Conservation (phyloP, 176 grass and related monocot genomes). For the Triticum monococcum region DNA sequence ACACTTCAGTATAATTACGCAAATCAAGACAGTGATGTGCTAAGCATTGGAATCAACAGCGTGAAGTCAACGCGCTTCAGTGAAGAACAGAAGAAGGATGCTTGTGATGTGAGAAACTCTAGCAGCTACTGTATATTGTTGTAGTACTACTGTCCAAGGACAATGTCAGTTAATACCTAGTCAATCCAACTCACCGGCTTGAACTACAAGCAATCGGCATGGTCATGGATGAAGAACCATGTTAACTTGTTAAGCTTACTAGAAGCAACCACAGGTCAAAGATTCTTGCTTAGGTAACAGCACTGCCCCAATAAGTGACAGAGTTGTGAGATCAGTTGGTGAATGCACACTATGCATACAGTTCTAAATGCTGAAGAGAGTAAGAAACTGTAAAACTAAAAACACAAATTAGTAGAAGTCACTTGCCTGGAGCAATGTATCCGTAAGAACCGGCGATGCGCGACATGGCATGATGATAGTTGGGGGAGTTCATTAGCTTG, state of each 20-base stretch:
- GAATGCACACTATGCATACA: background rate
- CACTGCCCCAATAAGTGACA: slow-evolving; percentile 13
- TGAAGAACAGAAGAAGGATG: slow-evolving; percentile 16
- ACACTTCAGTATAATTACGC: background rate
- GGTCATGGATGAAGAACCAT: slow-evolving; percentile 28
- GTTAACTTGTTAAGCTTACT: slow-evolving; percentile 36
- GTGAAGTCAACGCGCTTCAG: background rate
- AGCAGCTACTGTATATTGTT: background rate
- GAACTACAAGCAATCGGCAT: slow-evolving; percentile 37
- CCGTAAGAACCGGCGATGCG: slow-evolving; percentile 86
- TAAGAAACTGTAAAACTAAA: no score
- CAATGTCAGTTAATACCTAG: slow-evolving; percentile 11
- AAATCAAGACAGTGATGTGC: background rate
- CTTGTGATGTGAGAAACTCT: slow-evolving; percentile 24
- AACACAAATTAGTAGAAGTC: background rate
- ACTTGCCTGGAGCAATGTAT: slow-evolving; percentile 97
- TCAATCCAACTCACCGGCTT: slow-evolving; percentile 21
- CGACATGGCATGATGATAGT: slow-evolving; percentile 85
- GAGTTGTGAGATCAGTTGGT: slow-evolving; percentile 21
- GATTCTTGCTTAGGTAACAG: slow-evolving; percentile 36
- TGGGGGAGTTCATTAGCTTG: slow-evolving; percentile 96
- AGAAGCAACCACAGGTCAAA: slow-evolving; percentile 42
- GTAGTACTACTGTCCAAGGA: background rate
- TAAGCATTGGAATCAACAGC: background rate
- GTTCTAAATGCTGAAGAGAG: background rate